Percentiles rank a stretch among this genome's conserved stretches.
Conservation (phyloP, 257 asterid species). For the Scutellaria barbata region DNA sequence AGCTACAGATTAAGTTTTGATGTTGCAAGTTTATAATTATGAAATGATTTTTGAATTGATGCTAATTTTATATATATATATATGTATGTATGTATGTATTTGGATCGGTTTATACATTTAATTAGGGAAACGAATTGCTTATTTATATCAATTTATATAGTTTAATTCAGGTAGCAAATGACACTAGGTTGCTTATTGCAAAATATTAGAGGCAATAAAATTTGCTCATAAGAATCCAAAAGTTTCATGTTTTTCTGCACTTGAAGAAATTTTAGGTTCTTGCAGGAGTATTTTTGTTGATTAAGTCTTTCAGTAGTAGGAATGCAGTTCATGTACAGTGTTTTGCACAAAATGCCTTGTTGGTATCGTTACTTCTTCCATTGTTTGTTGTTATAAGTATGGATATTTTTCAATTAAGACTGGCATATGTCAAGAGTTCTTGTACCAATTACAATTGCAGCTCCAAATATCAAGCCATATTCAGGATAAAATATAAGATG, state of each 20-base stretch:
- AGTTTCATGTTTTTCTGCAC: conserved; percentile 2
- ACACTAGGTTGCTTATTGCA: neutral
- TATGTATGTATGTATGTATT: neutral
- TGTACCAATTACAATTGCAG: conserved; percentile 13
- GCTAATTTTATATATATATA: neutral
- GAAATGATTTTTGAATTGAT: conserved; percentile 14
- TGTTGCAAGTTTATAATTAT: neutral
- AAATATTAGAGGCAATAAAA: neutral
- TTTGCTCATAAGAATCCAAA: neutral
- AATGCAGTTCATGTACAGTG: conserved; percentile 4
- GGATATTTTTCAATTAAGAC: too few species aligned
- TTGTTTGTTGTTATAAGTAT: neutral
- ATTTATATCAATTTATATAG: neutral
- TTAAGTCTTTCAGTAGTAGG: conserved; percentile 6
- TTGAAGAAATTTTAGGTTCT: conserved; percentile 10
- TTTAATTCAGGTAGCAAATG: neutral
- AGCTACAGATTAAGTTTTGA: neutral
- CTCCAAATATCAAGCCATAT: neutral
- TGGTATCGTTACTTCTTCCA: neutral
- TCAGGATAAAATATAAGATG: neutral
- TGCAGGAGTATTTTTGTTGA: neutral
- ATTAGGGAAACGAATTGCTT: neutral
- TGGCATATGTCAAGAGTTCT: neutral
- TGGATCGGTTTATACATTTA: neutral
- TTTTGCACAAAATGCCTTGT: neutral